Evolutionary conservation across 495 filamentous ascomycete genomes (phyloP).

Genomic region (Aspergillus heteromorphus): DNA sequence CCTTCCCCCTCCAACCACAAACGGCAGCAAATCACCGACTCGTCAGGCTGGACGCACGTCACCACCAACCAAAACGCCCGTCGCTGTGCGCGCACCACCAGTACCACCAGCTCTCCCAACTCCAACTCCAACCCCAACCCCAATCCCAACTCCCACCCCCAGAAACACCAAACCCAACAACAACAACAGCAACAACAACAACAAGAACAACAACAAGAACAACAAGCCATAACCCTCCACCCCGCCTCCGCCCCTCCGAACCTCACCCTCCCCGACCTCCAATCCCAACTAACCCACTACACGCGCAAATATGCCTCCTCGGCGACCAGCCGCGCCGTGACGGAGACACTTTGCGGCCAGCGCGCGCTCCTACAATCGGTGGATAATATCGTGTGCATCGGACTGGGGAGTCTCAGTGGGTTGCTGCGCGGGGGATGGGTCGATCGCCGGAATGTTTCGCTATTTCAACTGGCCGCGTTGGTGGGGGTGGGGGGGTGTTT

Average conservation of each 20-base stretch:
- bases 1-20: constrained; percentile 27
- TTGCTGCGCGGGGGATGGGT: constrained; percentile 43
- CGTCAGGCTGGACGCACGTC: constrained; percentile 55
- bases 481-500: constrained; percentile 42
- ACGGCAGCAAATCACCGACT: constrained; percentile 41
- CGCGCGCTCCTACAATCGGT: not conserved
- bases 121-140: too few relatives aligned
- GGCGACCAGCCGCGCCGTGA: constrained; percentile 20
- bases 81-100: constrained; percentile 8
- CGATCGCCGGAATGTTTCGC: constrained; percentile 37
- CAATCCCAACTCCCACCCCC: too few relatives aligned
- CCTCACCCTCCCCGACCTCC: constrained; percentile 35
- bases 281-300: constrained; percentile 27
- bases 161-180: constrained; percentile 3
- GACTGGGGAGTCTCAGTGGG: constrained; percentile 49
- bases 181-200: constrained; percentile 2
- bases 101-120: too few relatives aligned
- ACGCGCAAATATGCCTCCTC: constrained; percentile 27
- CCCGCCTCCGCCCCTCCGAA: constrained; percentile 31
- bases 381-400: constrained; percentile 44
- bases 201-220: constrained; percentile 6
- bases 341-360: constrained; percentile 2
- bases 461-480: constrained; percentile 61
- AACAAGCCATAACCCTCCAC: constrained; percentile 4
- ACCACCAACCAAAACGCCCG: constrained; percentile 25